A percentile compares a stretch with the other conserved stretches of the same genome.
Evolutionary conservation across 2,329 filamentous ascomycete genomes (phyloP).

Genomic region (Aureobasidium sp.): DNA sequence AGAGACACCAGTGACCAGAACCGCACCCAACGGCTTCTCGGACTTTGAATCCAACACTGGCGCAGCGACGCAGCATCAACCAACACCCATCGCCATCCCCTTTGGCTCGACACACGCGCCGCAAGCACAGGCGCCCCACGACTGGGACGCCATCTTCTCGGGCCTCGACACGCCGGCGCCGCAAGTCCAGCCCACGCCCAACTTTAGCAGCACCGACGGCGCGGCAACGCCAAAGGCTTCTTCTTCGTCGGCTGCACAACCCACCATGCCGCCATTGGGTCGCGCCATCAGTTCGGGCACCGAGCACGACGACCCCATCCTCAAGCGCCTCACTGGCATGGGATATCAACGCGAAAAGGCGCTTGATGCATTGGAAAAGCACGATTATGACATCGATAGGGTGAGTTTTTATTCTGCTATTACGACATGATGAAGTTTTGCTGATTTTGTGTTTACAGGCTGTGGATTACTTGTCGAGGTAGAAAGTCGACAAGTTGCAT

Average conservation of each 20-base stretch:
- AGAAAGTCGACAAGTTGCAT: constrained; percentile 5
- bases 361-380: constrained; percentile 78
- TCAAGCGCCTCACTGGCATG: constrained; percentile 86
- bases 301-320: constrained; percentile 81
- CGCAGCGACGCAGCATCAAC: constrained; percentile 14
- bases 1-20: constrained; percentile 30
- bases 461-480: constrained; percentile 18
- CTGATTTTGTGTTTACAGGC: constrained; percentile 4
- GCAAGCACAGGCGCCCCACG: constrained; percentile 48
- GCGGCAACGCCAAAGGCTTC: constrained; percentile 17
- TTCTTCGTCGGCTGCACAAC: background rate
- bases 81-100: constrained; percentile 23
- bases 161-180: constrained; percentile 55
- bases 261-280: constrained; percentile 44
- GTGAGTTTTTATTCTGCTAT: constrained; percentile 46
- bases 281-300: constrained; percentile 66
- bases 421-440: background rate
- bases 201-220: constrained; percentile 16
- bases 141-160: constrained; percentile 94
- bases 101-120: constrained; percentile 17
- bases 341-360: constrained; percentile 72
- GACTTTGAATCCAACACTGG: constrained; percentile 21
- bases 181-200: background rate
- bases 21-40: constrained; percentile 26
- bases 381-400: constrained; percentile 92